A percentile compares a stretch with the other conserved stretches of the same genome.
phyloP scores from a whole-genome alignment of 257 asterid genomes.

The Phtheirospermum japonicum region DNA sequence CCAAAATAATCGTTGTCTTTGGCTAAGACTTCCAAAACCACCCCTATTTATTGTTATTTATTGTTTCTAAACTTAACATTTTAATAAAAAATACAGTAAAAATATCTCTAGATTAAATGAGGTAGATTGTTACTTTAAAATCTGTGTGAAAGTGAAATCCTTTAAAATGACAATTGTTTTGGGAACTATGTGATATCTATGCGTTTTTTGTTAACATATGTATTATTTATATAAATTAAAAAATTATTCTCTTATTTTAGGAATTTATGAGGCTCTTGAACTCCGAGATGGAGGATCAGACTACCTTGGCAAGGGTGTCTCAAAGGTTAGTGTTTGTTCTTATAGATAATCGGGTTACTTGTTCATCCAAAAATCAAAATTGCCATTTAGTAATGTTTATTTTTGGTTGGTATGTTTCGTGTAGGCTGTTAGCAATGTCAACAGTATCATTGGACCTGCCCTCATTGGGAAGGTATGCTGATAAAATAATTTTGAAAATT shows the following conservation, averaged over 20 bases:
- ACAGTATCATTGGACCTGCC: constrained; percentile 85
- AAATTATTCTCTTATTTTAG: constrained; percentile 30
- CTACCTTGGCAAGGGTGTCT: constrained; percentile 96
- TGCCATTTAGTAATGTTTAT: constrained; percentile 10
- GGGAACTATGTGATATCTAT: too few species aligned
- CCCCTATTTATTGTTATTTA: too few species aligned
- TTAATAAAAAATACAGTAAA: too few species aligned
- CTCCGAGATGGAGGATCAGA: constrained; percentile 97
- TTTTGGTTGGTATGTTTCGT: constrained; percentile 3
- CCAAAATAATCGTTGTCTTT: too few species aligned
- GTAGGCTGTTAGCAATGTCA: constrained; percentile 89
- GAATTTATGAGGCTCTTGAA: constrained; percentile 97
- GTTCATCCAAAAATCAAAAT: not conserved
- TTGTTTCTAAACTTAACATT: too few species aligned
- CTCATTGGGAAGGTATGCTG: constrained; percentile 85
- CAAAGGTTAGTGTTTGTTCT: constrained; percentile 53
- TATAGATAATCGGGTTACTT: not conserved
- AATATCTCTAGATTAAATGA: too few species aligned
- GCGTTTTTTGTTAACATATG: too few species aligned
- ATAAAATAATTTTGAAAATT: not conserved
- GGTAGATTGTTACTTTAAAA: too few species aligned
- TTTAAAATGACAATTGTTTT: too few species aligned
- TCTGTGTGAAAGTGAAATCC: too few species aligned
- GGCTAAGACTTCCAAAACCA: too few species aligned
- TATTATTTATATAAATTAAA: too few species aligned